A percentile compares a stretch with the other conserved stretches of the same genome.
Evolutionary conservation across 768 basidiomycete species (phyloP).

Genomic region (Auricularia cornea): DNA sequence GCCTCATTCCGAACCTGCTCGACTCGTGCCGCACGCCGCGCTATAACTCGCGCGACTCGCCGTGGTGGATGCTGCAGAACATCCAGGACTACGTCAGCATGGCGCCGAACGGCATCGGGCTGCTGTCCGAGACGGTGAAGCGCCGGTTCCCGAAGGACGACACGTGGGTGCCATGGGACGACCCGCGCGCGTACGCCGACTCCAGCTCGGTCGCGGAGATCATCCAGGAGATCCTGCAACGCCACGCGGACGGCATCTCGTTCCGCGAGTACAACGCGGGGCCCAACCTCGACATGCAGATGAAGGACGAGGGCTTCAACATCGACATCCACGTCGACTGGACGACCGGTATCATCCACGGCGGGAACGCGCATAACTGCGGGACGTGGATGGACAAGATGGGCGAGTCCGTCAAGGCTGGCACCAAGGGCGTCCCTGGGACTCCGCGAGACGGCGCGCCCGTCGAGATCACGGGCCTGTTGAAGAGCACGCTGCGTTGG

Average conservation of each 20-base stretch:
- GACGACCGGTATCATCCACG: slow-evolving; percentile 82
- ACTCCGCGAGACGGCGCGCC: slow-evolving; percentile 95
- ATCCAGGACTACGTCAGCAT: slow-evolving; percentile 87
- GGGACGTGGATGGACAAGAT: slow-evolving; percentile 99
- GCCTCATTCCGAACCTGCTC: slow-evolving; percentile 90
- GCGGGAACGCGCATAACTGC: slow-evolving; percentile 80
- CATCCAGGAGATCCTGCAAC: slow-evolving; percentile 91
- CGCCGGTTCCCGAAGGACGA: slow-evolving; percentile 95
- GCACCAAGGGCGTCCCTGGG: slow-evolving; percentile 92
- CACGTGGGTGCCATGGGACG: slow-evolving; percentile 89
- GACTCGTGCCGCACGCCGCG: slow-evolving; percentile 82
- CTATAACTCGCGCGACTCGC: slow-evolving; percentile 96
- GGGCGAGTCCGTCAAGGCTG: slow-evolving; percentile 87
- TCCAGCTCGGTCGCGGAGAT: slow-evolving; percentile 86
- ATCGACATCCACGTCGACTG: slow-evolving; percentile 94
- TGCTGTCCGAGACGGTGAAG: slow-evolving; percentile 74
- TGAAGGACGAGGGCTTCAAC: slow-evolving; percentile 87
- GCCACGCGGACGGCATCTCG: slow-evolving; percentile 84
- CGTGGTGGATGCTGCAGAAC: slow-evolving; percentile 99
- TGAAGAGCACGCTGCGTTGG: slow-evolving; percentile 93
- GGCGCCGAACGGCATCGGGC: slow-evolving; percentile 75
- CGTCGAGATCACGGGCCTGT: slow-evolving; percentile 86
- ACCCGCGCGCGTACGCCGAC: slow-evolving; percentile 71
- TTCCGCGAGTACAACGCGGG: slow-evolving; percentile 98
- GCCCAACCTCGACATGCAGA: slow-evolving; percentile 94